Conservation (phyloP, 768 basidiomycete genomes). For the Lentinula boryana region DNA sequence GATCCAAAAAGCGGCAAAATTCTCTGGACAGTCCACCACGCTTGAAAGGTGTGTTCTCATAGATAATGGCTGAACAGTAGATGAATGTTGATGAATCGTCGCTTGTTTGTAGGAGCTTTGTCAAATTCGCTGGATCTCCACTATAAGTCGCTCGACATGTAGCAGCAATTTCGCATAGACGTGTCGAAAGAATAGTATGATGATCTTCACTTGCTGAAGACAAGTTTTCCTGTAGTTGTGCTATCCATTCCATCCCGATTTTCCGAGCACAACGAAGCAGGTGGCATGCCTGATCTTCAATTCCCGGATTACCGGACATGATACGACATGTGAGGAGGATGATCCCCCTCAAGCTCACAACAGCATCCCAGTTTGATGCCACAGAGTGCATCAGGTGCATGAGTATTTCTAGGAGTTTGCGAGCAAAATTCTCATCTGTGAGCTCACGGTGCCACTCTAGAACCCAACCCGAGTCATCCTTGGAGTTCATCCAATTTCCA, state of each 20-base stretch:
- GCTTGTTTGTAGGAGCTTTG: neutral
- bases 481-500: conserved; percentile 19
- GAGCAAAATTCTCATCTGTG: conserved; percentile 23
- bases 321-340: conserved; percentile 29
- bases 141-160: conserved; percentile 35
- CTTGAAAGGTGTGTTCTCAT: conserved; percentile 17
- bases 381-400: conserved; percentile 26
- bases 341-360: conserved; percentile 14
- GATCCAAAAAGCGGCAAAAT: conserved; percentile 3
- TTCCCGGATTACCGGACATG: conserved; percentile 17
- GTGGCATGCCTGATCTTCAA: conserved; percentile 13
- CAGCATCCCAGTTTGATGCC: conserved; percentile 37
- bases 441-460: conserved; percentile 37
- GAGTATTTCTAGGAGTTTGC: conserved; percentile 28
- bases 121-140: conserved; percentile 17
- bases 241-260: conserved; percentile 30
- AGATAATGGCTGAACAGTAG: conserved; percentile 24
- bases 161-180: conserved; percentile 28
- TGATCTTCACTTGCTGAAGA: neutral
- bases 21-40: neutral
- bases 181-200: neutral
- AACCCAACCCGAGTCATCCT: neutral
- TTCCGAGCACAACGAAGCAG: conserved; percentile 26
- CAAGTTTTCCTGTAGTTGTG: conserved; percentile 22
- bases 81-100: conserved; percentile 23